Evolutionary conservation across 2,329 filamentous ascomycete species (phyloP), one percentile per base, ranked within the genome.

Genomic region (Aschersonia sp.): DNA sequence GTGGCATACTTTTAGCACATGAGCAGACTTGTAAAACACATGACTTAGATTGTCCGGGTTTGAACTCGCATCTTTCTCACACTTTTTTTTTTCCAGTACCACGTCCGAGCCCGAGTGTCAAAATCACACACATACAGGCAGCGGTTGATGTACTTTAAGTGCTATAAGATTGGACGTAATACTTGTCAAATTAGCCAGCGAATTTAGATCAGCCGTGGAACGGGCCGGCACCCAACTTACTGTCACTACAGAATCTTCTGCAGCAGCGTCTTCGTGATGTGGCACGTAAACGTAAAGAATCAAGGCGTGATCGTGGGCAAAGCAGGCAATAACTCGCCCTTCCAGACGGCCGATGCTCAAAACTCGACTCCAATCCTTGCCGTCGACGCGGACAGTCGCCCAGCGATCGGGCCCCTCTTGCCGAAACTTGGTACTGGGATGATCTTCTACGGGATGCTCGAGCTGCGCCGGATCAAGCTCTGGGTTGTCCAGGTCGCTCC

Each of bases 321-420:
- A 88, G 60, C 89, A 96, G 49, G 89, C 92, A 69, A 97, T 92
- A 46, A 97, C 90, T 55, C 87, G 76, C 1, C 88, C 90, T 56
- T 92, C 90, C 32, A 97, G 68, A 46, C 89, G 74, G 1, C 90
- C 90, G 10, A 97, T 89, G 62, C 87, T 94, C 54, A 98, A 71
- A n/a, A 97, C 90, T 55, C 79, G 80, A 33, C 87, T 87, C 90
- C 92, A 97, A 62, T 98, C 92, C 62, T 81, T 84, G 35, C 88
- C 92, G 65, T 97, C 92, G 30, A 97, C 88, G 47, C 86, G 75
- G 37, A 97, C 90, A 30, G 79, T 87, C 1, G 88, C 87, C 87
- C 90, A 97, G 43, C 79, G 81, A 51, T 87, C 81, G 11, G 88
- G 85, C 11, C 85, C 86, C 22, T 78, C 81, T 47, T 81, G 76